Evolutionary conservation across 2,329 filamentous ascomycete genomes (phyloP).

Genomic region (Trichoderma endophyticum): DNA sequence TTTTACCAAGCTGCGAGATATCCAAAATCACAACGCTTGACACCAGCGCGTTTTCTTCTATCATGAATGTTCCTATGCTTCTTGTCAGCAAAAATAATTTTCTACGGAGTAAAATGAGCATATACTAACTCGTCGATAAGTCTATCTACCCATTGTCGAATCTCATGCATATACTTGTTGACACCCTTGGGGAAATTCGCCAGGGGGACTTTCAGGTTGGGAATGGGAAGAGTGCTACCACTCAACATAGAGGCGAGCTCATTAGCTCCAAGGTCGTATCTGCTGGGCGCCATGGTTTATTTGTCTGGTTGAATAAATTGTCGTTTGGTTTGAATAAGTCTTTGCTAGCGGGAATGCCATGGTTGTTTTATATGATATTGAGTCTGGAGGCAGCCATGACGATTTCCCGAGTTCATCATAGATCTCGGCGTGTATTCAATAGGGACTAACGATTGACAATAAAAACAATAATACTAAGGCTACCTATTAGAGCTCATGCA

Average conservation of each 20-base stretch:
- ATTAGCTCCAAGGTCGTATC: background rate
- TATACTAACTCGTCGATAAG: background rate
- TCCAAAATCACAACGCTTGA: constrained; percentile 7
- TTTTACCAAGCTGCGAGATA: constrained; percentile 1
- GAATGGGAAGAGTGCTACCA: constrained; percentile 3
- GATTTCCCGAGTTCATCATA: background rate
- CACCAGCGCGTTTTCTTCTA: background rate
- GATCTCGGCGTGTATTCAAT: background rate
- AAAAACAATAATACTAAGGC: background rate
- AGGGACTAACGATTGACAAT: background rate
- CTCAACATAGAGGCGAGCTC: constrained; percentile 4
- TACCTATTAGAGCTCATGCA: background rate
- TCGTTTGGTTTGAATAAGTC: background rate
- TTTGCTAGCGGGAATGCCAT: background rate
- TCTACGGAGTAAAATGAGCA: too few relatives aligned
- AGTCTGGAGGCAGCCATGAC: background rate
- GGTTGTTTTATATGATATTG: background rate
- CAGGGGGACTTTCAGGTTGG: background rate
- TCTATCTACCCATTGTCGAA: background rate
- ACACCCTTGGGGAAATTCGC: background rate
- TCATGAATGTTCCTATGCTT: background rate
- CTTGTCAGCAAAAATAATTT: background rate
- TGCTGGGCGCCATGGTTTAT: background rate
- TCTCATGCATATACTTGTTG: background rate
- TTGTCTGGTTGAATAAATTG: background rate